Evolutionary conservation across 148 eudicot species (phyloP).

Genomic region (Camellia granthamiana): DNA sequence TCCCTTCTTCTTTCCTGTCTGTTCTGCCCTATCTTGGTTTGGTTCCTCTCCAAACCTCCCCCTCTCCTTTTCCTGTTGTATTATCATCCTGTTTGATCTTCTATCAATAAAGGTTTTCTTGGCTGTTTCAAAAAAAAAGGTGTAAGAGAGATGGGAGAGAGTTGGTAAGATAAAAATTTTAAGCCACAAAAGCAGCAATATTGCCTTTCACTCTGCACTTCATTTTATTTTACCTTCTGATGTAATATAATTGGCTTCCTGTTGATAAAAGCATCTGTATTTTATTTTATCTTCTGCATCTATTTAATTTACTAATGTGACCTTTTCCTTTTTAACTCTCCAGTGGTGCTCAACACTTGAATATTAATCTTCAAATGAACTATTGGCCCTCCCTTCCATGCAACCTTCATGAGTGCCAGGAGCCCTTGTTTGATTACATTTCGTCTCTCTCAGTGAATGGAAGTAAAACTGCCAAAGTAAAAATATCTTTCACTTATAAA

Average conservation of each 20-base stretch:
- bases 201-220: too few relatives aligned
- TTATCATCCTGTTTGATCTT: too few relatives aligned
- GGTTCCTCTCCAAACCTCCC: too few relatives aligned
- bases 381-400: conserved; percentile 79
- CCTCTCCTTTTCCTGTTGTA: too few relatives aligned
- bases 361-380: conserved; percentile 89
- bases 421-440: conserved; percentile 63
- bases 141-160: too few relatives aligned
- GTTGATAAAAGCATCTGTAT: not conserved
- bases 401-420: conserved; percentile 74
- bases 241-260: not conserved
- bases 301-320: not conserved
- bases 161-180: too few relatives aligned
- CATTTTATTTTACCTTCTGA: not conserved
- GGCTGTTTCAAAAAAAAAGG: too few relatives aligned
- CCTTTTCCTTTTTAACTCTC: not conserved
- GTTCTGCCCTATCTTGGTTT: too few relatives aligned
- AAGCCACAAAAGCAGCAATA: too few relatives aligned
- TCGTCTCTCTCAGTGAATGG: conserved; percentile 58
- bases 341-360: conserved; percentile 70
- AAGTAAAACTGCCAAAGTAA: conserved; percentile 55
- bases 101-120: too few relatives aligned
- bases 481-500: not conserved
- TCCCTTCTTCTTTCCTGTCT: too few relatives aligned
- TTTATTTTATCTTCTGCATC: too few relatives aligned